These are phyloP conservation scores for Yarrowia galli DNA, from an alignment of 1,139 yeast genomes.

Conservation along the genomic window DNA sequence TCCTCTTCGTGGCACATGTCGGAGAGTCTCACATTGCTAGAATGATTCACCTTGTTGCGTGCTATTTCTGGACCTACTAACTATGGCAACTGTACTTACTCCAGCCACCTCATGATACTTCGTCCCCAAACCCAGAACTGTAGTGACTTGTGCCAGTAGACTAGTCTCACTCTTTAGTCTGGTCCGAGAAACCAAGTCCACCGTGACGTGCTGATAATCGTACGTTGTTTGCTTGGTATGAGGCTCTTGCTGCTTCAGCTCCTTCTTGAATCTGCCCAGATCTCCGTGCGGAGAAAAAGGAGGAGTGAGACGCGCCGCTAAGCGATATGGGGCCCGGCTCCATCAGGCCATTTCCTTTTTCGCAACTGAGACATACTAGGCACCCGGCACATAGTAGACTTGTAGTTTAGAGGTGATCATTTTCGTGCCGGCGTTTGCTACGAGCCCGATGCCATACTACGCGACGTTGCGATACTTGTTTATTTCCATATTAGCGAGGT, in stretches of 20 bases:
- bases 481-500: background rate
- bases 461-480: background rate
- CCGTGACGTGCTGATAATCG: background rate
- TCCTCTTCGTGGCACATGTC: background rate
- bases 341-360: conserved; percentile 9
- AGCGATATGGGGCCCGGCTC: background rate
- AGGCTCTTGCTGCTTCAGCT: background rate
- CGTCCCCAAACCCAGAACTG: background rate
- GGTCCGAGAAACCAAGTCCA: background rate
- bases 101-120: background rate
- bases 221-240: background rate
- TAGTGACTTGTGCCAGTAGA: too few species aligned
- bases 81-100: background rate
- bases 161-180: background rate
- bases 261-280: background rate
- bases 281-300: background rate
- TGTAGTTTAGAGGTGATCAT: background rate
- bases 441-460: background rate
- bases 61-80: background rate
- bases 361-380: conserved; percentile 8
- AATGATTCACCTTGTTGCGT: background rate
- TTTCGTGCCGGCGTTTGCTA: conserved; percentile 1
- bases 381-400: background rate
- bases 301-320: background rate
- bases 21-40: background rate